Conservation (phyloP, 768 basidiomycete genomes). For the Panaeolus cyanescens region DNA sequence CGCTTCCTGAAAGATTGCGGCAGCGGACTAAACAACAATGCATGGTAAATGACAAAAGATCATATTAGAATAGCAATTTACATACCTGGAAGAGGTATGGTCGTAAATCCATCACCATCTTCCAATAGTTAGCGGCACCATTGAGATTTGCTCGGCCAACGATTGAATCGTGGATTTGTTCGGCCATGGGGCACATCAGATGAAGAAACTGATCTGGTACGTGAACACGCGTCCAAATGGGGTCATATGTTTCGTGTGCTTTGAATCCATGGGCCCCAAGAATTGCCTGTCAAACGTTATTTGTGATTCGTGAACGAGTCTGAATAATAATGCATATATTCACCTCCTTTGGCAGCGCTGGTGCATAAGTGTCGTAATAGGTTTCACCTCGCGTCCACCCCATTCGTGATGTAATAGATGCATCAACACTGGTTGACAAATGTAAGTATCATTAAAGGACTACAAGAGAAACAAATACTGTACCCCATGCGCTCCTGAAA, state of each 20-base stretch:
- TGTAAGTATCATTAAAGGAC: neutral
- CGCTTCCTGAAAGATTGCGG: conserved; percentile 21
- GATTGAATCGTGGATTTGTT: neutral
- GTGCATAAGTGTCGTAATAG: conserved; percentile 23
- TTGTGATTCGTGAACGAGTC: too few species aligned
- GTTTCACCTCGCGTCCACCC: conserved; percentile 23
- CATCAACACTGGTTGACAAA: conserved; percentile 14
- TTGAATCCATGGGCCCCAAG: conserved; percentile 10
- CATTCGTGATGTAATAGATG: conserved; percentile 18
- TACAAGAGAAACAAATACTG: neutral
- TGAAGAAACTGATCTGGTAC: conserved; percentile 7
- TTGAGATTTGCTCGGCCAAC: conserved; percentile 13
- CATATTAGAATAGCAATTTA: neutral
- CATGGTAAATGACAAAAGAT: neutral
- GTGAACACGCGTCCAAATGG: conserved; percentile 3
- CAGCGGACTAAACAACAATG: conserved; percentile 27
- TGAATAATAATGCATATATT: too few species aligned
- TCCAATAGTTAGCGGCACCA: conserved; percentile 25
- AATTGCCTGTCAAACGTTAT: too few species aligned
- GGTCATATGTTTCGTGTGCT: conserved; percentile 5
- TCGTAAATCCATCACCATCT: conserved; percentile 21
- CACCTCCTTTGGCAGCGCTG: conserved; percentile 21
- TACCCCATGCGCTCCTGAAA: conserved; percentile 24
- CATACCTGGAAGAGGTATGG: conserved; percentile 23
- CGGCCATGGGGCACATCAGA: neutral